Evolutionary conservation across 139 green algal species (phyloP).

Genomic region (Chlorella sp.): DNA sequence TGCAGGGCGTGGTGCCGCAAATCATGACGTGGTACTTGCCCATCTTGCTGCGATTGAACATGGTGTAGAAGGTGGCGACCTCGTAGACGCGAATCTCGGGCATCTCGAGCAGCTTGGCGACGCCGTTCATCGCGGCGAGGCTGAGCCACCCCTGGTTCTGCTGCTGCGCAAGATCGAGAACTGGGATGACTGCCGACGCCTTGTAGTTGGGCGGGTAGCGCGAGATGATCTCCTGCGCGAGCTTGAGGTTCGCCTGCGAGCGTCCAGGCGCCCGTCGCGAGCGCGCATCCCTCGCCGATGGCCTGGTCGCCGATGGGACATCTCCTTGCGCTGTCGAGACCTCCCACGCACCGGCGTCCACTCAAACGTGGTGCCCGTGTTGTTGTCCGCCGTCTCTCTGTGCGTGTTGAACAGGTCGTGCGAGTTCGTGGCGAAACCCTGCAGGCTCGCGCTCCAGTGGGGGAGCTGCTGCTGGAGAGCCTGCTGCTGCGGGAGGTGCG

Average conservation of each 20-base stretch:
- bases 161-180: constrained; percentile 97
- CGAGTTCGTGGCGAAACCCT: constrained; percentile 78
- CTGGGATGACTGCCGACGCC: constrained; percentile 82
- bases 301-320: neutral
- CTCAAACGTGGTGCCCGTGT: constrained; percentile 72
- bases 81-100: constrained; percentile 93
- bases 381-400: constrained; percentile 70
- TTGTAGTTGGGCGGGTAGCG: constrained; percentile 97
- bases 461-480: neutral
- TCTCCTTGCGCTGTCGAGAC: neutral
- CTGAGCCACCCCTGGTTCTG: constrained; percentile 90
- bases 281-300: too few species aligned
- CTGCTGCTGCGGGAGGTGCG: too few species aligned
- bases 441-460: neutral
- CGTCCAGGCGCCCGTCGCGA: too few species aligned
- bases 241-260: constrained; percentile 34
- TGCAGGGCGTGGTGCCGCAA: constrained; percentile 96
- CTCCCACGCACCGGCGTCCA: constrained; percentile 61
- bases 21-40: constrained; percentile 98
- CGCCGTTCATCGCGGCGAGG: constrained; percentile 87
- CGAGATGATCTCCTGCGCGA: constrained; percentile 67
- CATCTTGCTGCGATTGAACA: constrained; percentile 97
- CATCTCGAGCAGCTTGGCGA: constrained; percentile 83
- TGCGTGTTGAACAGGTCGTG: constrained; percentile 88
- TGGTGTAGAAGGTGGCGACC: constrained; percentile 98